phyloP scores from a whole-genome alignment of 2,329 filamentous ascomycete genomes.

The Xylariales sp. region DNA sequence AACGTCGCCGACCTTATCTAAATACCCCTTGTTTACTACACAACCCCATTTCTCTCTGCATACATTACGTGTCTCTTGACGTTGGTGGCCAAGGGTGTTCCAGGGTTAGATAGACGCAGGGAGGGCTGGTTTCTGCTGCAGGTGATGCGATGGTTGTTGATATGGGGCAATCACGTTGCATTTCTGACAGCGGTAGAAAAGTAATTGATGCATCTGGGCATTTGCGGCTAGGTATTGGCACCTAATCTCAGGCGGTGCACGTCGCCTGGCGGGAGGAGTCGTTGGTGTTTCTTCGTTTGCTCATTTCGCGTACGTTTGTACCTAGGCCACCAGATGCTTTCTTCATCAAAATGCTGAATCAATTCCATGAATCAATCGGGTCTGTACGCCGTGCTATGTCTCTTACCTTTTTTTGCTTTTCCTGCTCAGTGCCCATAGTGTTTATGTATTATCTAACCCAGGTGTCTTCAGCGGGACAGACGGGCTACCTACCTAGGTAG shows the following conservation, averaged over 20 bases:
- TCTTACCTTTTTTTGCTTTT: neutral
- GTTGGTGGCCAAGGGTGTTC: slow-evolving; percentile 43
- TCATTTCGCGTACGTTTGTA: slow-evolving; percentile 49
- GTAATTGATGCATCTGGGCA: slow-evolving; percentile 50
- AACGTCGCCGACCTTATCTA: slow-evolving; percentile 82
- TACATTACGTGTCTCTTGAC: slow-evolving; percentile 44
- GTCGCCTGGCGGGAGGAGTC: slow-evolving; percentile 45
- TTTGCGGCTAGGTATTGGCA: slow-evolving; percentile 49
- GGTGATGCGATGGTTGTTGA: slow-evolving; percentile 36
- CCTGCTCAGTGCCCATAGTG: neutral
- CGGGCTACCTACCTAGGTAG: too few relatives aligned
- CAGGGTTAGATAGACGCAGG: slow-evolving; percentile 47
- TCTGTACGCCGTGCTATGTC: neutral
- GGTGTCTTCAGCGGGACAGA: too few relatives aligned
- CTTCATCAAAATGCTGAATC: slow-evolving; percentile 40
- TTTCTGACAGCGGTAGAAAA: slow-evolving; percentile 44
- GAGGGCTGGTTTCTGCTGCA: slow-evolving; percentile 29
- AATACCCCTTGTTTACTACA: slow-evolving; percentile 47
- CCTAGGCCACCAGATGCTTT: slow-evolving; percentile 49
- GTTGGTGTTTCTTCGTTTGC: slow-evolving; percentile 46
- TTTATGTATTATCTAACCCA: too few relatives aligned
- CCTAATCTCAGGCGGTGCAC: slow-evolving; percentile 49
- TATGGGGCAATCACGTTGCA: slow-evolving; percentile 39
- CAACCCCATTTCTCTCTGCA: slow-evolving; percentile 45
- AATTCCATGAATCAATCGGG: neutral